These are phyloP conservation scores for Fusarium globosum DNA, from an alignment of 2,329 filamentous ascomycete species.

Conservation along the genomic window DNA sequence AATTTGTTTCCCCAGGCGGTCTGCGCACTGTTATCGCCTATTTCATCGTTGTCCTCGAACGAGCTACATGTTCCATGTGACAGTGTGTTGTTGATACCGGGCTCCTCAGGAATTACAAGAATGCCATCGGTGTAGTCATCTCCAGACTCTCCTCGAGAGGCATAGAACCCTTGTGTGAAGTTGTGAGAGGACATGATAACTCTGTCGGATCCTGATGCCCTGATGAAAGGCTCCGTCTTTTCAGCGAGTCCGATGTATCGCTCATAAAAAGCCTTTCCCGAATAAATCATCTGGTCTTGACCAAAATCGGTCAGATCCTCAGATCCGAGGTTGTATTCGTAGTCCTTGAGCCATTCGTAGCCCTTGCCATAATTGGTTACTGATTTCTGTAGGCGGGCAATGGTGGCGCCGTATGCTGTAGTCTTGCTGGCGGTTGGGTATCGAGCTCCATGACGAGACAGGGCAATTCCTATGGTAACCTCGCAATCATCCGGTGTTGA, in stretches of 20 bases:
- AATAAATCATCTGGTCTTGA: conserved; percentile 75
- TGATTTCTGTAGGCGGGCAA: conserved; percentile 71
- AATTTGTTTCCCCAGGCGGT: conserved; percentile 71
- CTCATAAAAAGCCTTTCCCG: conserved; percentile 79
- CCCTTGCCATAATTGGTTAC: conserved; percentile 68
- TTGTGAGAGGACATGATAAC: conserved; percentile 80
- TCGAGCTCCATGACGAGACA: conserved; percentile 87
- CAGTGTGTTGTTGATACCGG: conserved; percentile 81
- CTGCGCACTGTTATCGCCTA: conserved; percentile 63
- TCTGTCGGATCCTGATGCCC: conserved; percentile 75
- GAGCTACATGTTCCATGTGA: conserved; percentile 76
- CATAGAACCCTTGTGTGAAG: conserved; percentile 80
- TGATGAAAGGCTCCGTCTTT: conserved; percentile 72
- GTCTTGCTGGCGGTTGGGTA: conserved; percentile 80
- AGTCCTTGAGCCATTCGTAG: conserved; percentile 77
- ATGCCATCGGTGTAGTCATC: conserved; percentile 65
- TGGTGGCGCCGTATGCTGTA: conserved; percentile 68
- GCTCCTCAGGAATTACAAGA: conserved; percentile 75
- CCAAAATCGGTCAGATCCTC: conserved; percentile 77
- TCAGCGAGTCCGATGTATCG: conserved; percentile 75
- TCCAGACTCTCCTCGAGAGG: conserved; percentile 49
- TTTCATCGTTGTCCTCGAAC: conserved; percentile 72
- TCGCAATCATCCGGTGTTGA: conserved; percentile 74
- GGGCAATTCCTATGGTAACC: conserved; percentile 81
- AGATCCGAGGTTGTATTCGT: conserved; percentile 75